Evolutionary conservation across 1,284 basidiomycete genomes (phyloP).

Genomic region (Moesziomyces sp.): DNA sequence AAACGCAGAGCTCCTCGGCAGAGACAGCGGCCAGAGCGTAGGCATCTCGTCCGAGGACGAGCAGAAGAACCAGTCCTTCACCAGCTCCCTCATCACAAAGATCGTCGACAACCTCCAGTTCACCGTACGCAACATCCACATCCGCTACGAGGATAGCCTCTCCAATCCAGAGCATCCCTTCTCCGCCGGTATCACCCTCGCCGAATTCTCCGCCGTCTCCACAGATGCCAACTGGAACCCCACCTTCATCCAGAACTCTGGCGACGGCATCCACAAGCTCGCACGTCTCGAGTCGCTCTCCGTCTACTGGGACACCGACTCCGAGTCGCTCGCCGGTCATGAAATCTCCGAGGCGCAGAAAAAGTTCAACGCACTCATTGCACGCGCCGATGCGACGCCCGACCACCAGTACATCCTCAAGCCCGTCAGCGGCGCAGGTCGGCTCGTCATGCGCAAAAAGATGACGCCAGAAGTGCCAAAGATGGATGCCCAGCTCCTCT

Average conservation of each 20-base stretch:
- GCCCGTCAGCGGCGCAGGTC: constrained; percentile 94
- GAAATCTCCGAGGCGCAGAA: constrained; percentile 76
- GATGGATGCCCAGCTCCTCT: constrained; percentile 88
- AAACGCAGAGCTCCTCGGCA: constrained; percentile 82
- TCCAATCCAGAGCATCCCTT: constrained; percentile 98
- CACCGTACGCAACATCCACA: constrained; percentile 74
- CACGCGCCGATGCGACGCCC: constrained; percentile 48
- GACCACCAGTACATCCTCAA: constrained; percentile 93
- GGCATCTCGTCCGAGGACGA: constrained; percentile 72
- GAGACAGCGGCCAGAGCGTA: constrained; percentile 36
- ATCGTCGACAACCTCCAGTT: constrained; percentile 97
- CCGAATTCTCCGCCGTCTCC: constrained; percentile 91
- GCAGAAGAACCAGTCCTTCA: constrained; percentile 81
- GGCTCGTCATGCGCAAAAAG: constrained; percentile 80
- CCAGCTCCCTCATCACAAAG: constrained; percentile 86
- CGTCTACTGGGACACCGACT: constrained; percentile 96
- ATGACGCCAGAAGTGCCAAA: constrained; percentile 78
- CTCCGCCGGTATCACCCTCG: constrained; percentile 89
- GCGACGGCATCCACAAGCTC: constrained; percentile 91
- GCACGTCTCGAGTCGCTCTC: constrained; percentile 88
- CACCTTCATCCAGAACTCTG: constrained; percentile 92
- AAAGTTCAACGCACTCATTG: constrained; percentile 79
- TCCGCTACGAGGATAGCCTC: constrained; percentile 94
- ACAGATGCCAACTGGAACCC: constrained; percentile 91
- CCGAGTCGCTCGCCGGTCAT: constrained; percentile 79